A percentile compares a stretch with the other conserved stretches of the same genome.
These are phyloP conservation scores for Microbotryum violaceum DNA, from an alignment of 1,284 basidiomycete species.

Conservation along the genomic window DNA sequence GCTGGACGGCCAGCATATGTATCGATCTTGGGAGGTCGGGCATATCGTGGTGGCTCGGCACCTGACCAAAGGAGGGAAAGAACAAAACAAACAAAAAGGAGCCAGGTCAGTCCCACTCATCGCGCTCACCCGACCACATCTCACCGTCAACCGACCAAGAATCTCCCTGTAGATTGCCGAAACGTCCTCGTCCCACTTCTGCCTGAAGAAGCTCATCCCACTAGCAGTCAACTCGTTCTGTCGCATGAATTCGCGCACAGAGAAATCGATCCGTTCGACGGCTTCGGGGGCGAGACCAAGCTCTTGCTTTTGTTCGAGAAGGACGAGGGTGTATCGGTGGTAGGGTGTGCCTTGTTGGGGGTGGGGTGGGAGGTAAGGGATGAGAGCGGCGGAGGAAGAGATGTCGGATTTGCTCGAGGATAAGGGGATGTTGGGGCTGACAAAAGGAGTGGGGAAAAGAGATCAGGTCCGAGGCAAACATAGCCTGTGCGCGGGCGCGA, in stretches of 20 bases:
- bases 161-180: conserved; percentile 58
- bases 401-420: conserved; percentile 51
- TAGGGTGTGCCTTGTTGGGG: conserved; percentile 75
- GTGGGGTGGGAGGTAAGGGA: conserved; percentile 74
- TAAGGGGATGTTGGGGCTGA: conserved; percentile 71
- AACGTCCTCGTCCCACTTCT: conserved; percentile 63
- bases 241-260: conserved; percentile 56
- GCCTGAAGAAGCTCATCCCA: conserved; percentile 76
- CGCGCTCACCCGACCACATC: conserved; percentile 3
- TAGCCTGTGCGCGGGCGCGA: background rate
- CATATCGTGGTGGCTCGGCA: conserved; percentile 58
- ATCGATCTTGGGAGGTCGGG: conserved; percentile 51
- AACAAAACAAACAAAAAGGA: background rate
- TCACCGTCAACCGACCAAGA: conserved; percentile 51
- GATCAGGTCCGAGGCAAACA: conserved; percentile 9
- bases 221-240: conserved; percentile 50
- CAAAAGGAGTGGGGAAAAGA: background rate
- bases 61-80: conserved; percentile 40
- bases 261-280: conserved; percentile 52
- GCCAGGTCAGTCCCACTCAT: background rate
- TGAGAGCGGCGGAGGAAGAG: conserved; percentile 37
- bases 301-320: conserved; percentile 57
- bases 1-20: conserved; percentile 47
- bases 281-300: conserved; percentile 38
- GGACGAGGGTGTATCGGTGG: conserved; percentile 71